phyloP scores from a whole-genome alignment of 139 green algal genomes.

The Haematococcus lacustris region DNA sequence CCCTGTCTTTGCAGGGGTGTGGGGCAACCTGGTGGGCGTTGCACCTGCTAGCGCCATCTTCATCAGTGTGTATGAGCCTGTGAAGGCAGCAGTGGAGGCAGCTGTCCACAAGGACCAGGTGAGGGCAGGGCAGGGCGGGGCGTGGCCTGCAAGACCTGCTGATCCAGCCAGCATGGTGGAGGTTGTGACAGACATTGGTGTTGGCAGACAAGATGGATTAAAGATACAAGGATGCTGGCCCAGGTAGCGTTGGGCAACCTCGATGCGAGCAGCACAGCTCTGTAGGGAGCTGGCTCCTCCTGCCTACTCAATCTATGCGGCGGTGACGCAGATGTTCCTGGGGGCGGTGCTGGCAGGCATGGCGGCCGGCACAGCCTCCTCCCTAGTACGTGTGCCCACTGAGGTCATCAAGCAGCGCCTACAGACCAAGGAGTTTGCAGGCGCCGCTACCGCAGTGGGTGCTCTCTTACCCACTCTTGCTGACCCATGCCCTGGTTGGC shows the following conservation, averaged over 20 bases:
- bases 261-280: no score
- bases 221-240: no score
- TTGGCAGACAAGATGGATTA: no score
- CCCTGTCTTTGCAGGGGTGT: conserved; percentile 42
- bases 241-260: no score
- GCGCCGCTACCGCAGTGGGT: conserved; percentile 37
- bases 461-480: neutral
- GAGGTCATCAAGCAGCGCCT: conserved; percentile 96
- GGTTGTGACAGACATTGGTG: no score
- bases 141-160: no score
- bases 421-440: conserved; percentile 76
- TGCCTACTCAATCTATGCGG: no score
- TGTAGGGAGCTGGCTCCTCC: no score
- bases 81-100: conserved; percentile 58
- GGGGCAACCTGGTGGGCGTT: conserved; percentile 77
- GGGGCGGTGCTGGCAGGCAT: conserved; percentile 52
- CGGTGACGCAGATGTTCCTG: conserved; percentile 35
- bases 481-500: neutral
- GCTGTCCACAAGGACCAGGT: neutral
- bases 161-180: no score
- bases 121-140: no score
- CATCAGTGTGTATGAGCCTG: conserved; percentile 90
- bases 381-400: conserved; percentile 85
- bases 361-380: conserved; percentile 74
- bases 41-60: conserved; percentile 88